These are phyloP conservation scores for Phyllosticta capitalensis DNA, from an alignment of 2,329 filamentous ascomycete species.

Conservation along the genomic window DNA sequence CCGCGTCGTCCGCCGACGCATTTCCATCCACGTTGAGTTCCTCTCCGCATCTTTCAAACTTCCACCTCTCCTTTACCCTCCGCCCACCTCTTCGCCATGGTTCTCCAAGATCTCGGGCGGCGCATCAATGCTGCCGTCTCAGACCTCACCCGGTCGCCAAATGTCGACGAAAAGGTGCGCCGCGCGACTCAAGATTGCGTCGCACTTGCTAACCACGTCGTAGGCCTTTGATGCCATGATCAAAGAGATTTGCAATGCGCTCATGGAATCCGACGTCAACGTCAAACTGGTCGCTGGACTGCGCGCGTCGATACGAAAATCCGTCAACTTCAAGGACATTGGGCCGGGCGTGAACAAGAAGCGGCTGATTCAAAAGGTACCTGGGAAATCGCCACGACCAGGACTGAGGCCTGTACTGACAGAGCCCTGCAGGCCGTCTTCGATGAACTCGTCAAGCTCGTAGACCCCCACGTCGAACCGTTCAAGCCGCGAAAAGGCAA, in stretches of 20 bases:
- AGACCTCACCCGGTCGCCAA: slow-evolving; percentile 83
- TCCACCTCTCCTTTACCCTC: neutral
- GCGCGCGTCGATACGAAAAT: slow-evolving; percentile 81
- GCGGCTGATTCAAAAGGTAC: slow-evolving; percentile 79
- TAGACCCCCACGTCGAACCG: slow-evolving; percentile 88
- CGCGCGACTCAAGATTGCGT: slow-evolving; percentile 10
- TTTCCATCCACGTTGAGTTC: slow-evolving; percentile 8
- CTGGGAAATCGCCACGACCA: neutral
- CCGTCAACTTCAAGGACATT: slow-evolving; percentile 91
- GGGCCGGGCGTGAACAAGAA: slow-evolving; percentile 95
- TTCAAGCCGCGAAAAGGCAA: slow-evolving; percentile 97
- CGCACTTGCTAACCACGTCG: slow-evolving; percentile 24
- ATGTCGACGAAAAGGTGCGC: slow-evolving; percentile 85
- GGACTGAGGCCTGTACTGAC: neutral
- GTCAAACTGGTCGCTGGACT: slow-evolving; percentile 84
- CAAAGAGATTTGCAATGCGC: slow-evolving; percentile 93
- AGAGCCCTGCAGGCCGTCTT: slow-evolving; percentile 56
- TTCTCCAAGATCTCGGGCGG: slow-evolving; percentile 96
- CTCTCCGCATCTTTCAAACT: neutral
- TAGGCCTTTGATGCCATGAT: slow-evolving; percentile 96
- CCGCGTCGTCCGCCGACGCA: neutral
- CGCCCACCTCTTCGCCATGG: slow-evolving; percentile 50
- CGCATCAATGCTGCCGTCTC: slow-evolving; percentile 96
- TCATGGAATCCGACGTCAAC: slow-evolving; percentile 95
- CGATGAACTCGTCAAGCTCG: slow-evolving; percentile 89